Evolutionary conservation across 768 basidiomycete species (phyloP).

Genomic region (Termitomyces sp.): DNA sequence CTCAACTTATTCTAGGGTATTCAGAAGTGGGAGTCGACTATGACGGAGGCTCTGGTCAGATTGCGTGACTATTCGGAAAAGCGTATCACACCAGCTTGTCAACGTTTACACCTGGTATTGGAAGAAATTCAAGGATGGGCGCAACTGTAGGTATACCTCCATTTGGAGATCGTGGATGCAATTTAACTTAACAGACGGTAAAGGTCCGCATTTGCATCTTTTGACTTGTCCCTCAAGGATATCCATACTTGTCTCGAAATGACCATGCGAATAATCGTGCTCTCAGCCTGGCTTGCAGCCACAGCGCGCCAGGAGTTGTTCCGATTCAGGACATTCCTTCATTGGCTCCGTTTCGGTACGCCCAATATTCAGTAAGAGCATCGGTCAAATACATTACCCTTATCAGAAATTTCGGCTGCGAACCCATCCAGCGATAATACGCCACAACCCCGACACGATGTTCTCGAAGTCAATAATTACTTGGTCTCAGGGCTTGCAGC

Average conservation of each 20-base stretch:
- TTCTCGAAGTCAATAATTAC: slow-evolving; percentile 78
- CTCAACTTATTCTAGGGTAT: slow-evolving; percentile 44
- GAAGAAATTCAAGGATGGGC: slow-evolving; percentile 81
- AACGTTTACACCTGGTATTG: slow-evolving; percentile 69
- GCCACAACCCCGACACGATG: slow-evolving; percentile 55
- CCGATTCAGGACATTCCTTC: slow-evolving; percentile 75
- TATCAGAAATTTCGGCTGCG: slow-evolving; percentile 41
- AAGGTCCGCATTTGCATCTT: slow-evolving; percentile 54
- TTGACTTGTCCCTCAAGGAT: slow-evolving; percentile 47
- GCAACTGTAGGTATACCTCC: slow-evolving; percentile 40
- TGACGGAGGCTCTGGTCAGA: slow-evolving; percentile 64
- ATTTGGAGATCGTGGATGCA: slow-evolving; percentile 2
- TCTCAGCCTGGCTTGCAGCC: slow-evolving; percentile 64
- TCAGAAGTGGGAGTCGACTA: slow-evolving; percentile 77
- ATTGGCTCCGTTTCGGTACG: slow-evolving; percentile 70
- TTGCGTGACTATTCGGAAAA: slow-evolving; percentile 71
- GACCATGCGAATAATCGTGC: slow-evolving; percentile 51
- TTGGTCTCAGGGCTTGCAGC: slow-evolving; percentile 62
- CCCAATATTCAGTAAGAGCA: slow-evolving; percentile 11
- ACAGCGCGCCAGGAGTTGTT: slow-evolving; percentile 60
- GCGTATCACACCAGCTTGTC: slow-evolving; percentile 65
- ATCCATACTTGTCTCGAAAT: slow-evolving; percentile 48
- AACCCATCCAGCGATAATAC: slow-evolving; percentile 49
- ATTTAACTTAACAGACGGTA: slow-evolving; percentile 8
- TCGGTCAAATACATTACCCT: background rate